Percentiles rank a stretch among this genome's conserved stretches.
Evolutionary conservation across 106 monocot genomes (phyloP).

Genomic region (Chionographis japonica): DNA sequence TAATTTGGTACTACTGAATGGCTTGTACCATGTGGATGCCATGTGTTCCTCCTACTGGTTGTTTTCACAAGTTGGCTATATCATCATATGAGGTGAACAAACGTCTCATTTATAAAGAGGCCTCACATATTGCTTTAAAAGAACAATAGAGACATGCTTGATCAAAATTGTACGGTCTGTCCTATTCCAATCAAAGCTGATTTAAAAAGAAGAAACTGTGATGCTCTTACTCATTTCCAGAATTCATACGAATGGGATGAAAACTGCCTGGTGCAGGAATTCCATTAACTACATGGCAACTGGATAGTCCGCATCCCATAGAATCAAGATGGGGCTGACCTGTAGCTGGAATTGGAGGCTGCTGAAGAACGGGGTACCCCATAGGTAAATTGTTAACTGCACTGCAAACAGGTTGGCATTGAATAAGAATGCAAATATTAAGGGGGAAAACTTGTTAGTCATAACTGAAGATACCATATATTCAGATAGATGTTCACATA

Average conservation of each 20-base stretch:
- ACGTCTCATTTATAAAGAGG: too few species aligned
- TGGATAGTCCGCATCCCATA: constrained; percentile 43
- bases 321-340: constrained; percentile 72
- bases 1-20: too few species aligned
- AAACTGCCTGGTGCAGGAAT: constrained; percentile 69
- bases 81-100: too few species aligned
- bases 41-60: too few species aligned
- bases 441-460: neutral
- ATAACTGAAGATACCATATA: too few species aligned
- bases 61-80: too few species aligned
- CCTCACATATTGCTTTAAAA: neutral
- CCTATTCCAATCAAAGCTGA: too few species aligned
- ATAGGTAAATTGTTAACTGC: constrained; percentile 80
- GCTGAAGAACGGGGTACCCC: constrained; percentile 87
- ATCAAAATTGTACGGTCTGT: too few species aligned
- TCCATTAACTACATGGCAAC: constrained; percentile 84
- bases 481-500: too few species aligned
- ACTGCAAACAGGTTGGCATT: constrained; percentile 54
- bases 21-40: too few species aligned
- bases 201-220: neutral
- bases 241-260: constrained; percentile 56
- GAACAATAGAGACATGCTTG: neutral
- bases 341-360: constrained; percentile 57
- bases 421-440: constrained; percentile 19
- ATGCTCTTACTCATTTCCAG: constrained; percentile 65